phyloP scores from a whole-genome alignment of 352 stramenopile genomes.

The Phytophthora chlamydospora region DNA sequence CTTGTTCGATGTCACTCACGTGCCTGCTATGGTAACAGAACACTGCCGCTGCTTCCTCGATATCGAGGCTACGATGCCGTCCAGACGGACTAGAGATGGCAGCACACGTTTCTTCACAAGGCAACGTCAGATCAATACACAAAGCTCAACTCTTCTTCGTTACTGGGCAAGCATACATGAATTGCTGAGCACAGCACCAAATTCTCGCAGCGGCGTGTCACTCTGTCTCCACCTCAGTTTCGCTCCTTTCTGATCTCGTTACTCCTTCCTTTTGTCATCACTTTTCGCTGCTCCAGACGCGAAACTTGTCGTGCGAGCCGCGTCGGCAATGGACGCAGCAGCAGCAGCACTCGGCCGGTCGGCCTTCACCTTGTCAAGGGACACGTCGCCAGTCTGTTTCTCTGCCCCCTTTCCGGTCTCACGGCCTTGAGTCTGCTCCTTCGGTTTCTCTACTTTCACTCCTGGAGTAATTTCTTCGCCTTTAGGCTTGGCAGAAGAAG shows the following conservation, averaged over 20 bases:
- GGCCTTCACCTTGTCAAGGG: constrained; percentile 10
- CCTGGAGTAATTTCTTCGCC: constrained; percentile 5
- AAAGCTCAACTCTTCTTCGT: constrained; percentile 6
- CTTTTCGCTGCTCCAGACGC: constrained; percentile 19
- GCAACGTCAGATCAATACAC: not conserved
- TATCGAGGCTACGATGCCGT: constrained; percentile 36
- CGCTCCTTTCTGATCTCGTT: constrained; percentile 16
- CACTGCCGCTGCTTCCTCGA: constrained; percentile 33
- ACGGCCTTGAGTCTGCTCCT: constrained; percentile 13
- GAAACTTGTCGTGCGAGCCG: constrained; percentile 2
- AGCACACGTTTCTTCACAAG: too few species aligned
- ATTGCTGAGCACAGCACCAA: constrained; percentile 34
- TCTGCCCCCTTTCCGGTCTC: constrained; percentile 8
- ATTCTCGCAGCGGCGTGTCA: constrained; percentile 22
- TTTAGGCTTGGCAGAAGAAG: constrained; percentile 9
- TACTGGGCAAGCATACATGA: constrained; percentile 37
- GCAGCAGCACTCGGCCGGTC: constrained; percentile 12
- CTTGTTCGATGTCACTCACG: constrained; percentile 9
- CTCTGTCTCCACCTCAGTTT: constrained; percentile 24
- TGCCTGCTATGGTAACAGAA: constrained; percentile 20
- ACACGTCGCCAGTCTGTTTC: constrained; percentile 5
- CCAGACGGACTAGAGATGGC: constrained; percentile 12
- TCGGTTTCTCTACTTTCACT: constrained; percentile 15
- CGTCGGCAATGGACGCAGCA: constrained; percentile 1
- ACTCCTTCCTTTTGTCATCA: constrained; percentile 30